Evolutionary conservation across 495 filamentous ascomycete species (phyloP).

Genomic region (Penicillium arizonense): DNA sequence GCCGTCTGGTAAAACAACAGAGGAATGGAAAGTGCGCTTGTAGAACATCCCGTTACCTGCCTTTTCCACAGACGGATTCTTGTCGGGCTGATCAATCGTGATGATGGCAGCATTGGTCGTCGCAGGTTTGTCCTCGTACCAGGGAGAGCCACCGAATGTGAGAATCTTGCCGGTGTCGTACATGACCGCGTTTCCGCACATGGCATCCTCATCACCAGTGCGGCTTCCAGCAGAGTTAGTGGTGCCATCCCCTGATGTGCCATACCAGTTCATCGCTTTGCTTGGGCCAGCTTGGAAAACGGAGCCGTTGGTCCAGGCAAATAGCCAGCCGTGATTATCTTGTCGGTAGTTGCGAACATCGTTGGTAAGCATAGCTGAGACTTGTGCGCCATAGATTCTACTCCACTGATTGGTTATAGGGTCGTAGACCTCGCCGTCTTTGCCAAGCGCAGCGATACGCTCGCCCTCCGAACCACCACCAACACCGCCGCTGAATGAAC

Average conservation of each 20-base stretch:
- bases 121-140: not conserved
- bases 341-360: too few relatives aligned
- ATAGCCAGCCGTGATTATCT: conserved; percentile 63
- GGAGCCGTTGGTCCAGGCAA: conserved; percentile 53
- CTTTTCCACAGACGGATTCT: too few relatives aligned
- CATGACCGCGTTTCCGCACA: conserved; percentile 13
- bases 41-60: not conserved
- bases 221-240: conserved; percentile 5
- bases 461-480: too few relatives aligned
- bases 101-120: not conserved
- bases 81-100: not conserved
- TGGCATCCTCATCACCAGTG: conserved; percentile 8
- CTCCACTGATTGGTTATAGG: conserved; percentile 33
- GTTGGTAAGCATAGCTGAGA: conserved; percentile 49
- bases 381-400: conserved; percentile 30
- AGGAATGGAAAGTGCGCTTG: not conserved
- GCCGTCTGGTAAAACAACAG: not conserved
- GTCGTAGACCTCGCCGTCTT: conserved; percentile 55
- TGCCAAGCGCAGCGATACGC: too few relatives aligned
- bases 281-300: conserved; percentile 61
- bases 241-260: not conserved
- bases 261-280: conserved; percentile 45
- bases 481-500: conserved; percentile 46
- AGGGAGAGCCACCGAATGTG: not conserved
- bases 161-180: not conserved